These are phyloP conservation scores for Aeminium ludgeri DNA, from an alignment of 495 filamentous ascomycete genomes.

Conservation along the genomic window DNA sequence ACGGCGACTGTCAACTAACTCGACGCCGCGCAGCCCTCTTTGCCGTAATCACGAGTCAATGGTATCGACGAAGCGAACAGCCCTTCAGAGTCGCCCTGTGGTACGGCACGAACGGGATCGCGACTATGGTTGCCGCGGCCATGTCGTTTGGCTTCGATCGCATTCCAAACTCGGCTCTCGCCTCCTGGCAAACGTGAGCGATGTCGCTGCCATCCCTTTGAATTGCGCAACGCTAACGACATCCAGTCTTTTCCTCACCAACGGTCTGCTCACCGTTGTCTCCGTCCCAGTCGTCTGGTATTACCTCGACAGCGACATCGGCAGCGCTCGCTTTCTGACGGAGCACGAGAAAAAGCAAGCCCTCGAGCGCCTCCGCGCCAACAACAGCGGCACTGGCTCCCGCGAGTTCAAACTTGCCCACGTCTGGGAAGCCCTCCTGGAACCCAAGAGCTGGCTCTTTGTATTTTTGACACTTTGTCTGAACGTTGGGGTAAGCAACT, in stretches of 20 bases:
- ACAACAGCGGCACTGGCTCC: conserved; percentile 18
- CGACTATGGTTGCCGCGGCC: conserved; percentile 32
- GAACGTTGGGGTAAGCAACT: conserved; percentile 43
- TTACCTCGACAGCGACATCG: conserved; percentile 32
- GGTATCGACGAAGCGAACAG: conserved; percentile 35
- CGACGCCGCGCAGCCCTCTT: too few species aligned
- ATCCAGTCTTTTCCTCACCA: conserved; percentile 30
- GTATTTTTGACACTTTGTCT: conserved; percentile 38
- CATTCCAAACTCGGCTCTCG: conserved; percentile 33
- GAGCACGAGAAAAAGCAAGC: conserved; percentile 12
- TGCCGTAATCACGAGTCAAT: conserved; percentile 33
- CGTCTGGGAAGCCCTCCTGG: conserved; percentile 30
- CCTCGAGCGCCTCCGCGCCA: conserved; percentile 17
- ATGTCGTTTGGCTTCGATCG: conserved; percentile 37
- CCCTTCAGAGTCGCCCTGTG: conserved; percentile 33
- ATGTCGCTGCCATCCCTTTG: too few species aligned
- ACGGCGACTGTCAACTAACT: too few species aligned
- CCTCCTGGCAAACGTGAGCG: conserved; percentile 49
- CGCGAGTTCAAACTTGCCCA: conserved; percentile 33
- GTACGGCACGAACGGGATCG: conserved; percentile 35
- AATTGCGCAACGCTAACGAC: too few species aligned
- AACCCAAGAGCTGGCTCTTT: conserved; percentile 35
- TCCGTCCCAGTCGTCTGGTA: conserved; percentile 30
- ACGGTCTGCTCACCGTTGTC: conserved; percentile 33
- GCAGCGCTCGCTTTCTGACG: conserved; percentile 19